Conservation (phyloP, 2,329 filamentous ascomycete species). For the Lachnum nothofagi region DNA sequence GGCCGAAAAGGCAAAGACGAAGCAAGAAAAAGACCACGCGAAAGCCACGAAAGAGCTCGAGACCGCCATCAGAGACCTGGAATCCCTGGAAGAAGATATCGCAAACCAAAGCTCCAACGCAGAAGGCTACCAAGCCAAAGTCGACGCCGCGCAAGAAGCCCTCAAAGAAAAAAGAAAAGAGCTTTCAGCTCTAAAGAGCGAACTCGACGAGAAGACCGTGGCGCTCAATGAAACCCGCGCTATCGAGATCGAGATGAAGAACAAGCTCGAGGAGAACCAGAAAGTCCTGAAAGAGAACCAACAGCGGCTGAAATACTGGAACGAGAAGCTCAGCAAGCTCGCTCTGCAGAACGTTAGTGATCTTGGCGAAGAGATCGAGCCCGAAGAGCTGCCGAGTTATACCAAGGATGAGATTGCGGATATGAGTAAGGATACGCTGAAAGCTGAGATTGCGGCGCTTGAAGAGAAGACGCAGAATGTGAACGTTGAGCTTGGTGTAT, state of each 20-base stretch:
- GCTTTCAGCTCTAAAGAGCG: slow-evolving; percentile 70
- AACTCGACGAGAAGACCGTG: slow-evolving; percentile 78
- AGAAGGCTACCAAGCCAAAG: slow-evolving; percentile 64
- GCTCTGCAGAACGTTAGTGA: slow-evolving; percentile 75
- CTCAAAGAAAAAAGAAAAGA: slow-evolving; percentile 76
- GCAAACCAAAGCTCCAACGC: slow-evolving; percentile 71
- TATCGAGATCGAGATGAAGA: slow-evolving; percentile 94
- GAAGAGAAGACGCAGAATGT: slow-evolving; percentile 78
- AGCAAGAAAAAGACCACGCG: slow-evolving; percentile 76
- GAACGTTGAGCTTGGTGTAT: slow-evolving; percentile 81
- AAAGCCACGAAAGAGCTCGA: slow-evolving; percentile 78
- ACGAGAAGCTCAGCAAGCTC: slow-evolving; percentile 83
- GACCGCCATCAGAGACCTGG: slow-evolving; percentile 64
- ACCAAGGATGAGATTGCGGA: slow-evolving; percentile 65
- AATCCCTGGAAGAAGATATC: slow-evolving; percentile 73
- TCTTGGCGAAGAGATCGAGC: slow-evolving; percentile 50
- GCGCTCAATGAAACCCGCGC: slow-evolving; percentile 87
- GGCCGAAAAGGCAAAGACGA: slow-evolving; percentile 83
- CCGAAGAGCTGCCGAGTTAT: slow-evolving; percentile 67
- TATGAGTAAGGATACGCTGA: slow-evolving; percentile 61
- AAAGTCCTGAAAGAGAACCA: slow-evolving; percentile 84
- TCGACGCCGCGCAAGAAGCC: slow-evolving; percentile 76
- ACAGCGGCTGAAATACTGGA: slow-evolving; percentile 77
- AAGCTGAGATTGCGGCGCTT: slow-evolving; percentile 59
- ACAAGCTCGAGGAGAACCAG: slow-evolving; percentile 93